These are phyloP conservation scores for Tetradesmus lagerheimii DNA, from an alignment of 139 green algal genomes.

Conservation along the genomic window DNA sequence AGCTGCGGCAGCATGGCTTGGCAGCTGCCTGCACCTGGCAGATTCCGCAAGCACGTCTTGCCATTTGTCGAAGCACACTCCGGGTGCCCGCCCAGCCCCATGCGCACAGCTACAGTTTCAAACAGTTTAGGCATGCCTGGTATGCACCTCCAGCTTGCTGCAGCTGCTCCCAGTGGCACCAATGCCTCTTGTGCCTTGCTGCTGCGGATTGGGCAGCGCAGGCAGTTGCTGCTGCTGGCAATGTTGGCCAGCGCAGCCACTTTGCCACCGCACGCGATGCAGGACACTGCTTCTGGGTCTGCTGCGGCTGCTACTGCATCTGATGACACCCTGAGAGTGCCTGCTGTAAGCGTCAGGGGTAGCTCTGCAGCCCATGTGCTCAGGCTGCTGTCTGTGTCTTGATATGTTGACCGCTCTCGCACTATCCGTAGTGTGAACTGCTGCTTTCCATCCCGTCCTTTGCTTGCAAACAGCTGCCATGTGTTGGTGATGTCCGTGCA, in stretches of 20 bases:
- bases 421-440: background rate
- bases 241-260: background rate
- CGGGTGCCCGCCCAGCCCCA: conserved; percentile 17
- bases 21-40: background rate
- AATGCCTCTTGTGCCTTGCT: background rate
- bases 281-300: background rate
- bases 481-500: conserved; percentile 21
- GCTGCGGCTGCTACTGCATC: background rate
- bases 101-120: conserved; percentile 4
- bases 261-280: background rate
- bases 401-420: background rate
- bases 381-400: conserved; percentile 29
- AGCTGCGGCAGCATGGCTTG: conserved; percentile 1
- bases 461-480: background rate
- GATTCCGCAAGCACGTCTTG: conserved; percentile 26
- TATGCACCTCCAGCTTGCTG: conserved; percentile 17
- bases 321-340: background rate
- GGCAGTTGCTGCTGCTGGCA: background rate
- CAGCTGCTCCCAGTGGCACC: background rate
- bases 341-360: background rate
- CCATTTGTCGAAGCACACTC: conserved; percentile 27
- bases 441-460: background rate
- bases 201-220: conserved; percentile 24
- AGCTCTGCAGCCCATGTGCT: background rate
- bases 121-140: conserved; percentile 26